Percentiles rank a stretch among this genome's conserved stretches.
These are phyloP conservation scores for Geotrichum histeridarum DNA, from an alignment of 1,139 yeast genomes.

Conservation along the genomic window DNA sequence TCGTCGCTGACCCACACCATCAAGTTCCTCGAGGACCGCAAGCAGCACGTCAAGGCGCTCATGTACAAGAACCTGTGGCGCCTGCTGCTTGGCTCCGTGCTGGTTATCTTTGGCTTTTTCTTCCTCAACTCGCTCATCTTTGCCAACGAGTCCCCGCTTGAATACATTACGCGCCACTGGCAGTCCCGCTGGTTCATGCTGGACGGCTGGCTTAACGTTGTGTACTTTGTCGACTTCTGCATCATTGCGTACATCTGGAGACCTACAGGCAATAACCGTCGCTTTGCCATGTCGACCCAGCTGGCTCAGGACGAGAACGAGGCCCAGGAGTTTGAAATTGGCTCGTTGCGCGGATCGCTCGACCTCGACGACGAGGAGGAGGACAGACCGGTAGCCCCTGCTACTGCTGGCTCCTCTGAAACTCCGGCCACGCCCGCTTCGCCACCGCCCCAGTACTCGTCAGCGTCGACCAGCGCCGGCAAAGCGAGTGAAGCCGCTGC, in stretches of 20 bases:
- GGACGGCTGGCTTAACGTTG: conserved; percentile 93
- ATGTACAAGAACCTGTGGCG: conserved; percentile 79
- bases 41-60: conserved; percentile 83
- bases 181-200: conserved; percentile 80
- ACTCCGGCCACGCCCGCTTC: conserved; percentile 4
- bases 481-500: conserved; percentile 2
- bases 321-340: conserved; percentile 50
- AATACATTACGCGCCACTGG: conserved; percentile 86
- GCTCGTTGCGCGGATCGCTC: conserved; percentile 39
- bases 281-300: conserved; percentile 93
- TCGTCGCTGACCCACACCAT: conserved; percentile 72
- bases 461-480: conserved; percentile 3
- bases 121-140: conserved; percentile 65
- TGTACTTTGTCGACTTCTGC: conserved; percentile 77
- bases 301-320: conserved; percentile 75
- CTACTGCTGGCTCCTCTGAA: background rate
- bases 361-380: conserved; percentile 36
- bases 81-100: conserved; percentile 62
- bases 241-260: conserved; percentile 92
- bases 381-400: conserved; percentile 8
- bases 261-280: conserved; percentile 91
- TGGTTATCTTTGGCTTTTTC: conserved; percentile 58
- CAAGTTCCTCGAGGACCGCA: conserved; percentile 67
- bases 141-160: conserved; percentile 67
- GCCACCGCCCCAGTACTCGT: conserved; percentile 20